Evolutionary conservation across 371 early-diverging fungal genomes (phyloP).

Genomic region (Massospora cicadina): DNA sequence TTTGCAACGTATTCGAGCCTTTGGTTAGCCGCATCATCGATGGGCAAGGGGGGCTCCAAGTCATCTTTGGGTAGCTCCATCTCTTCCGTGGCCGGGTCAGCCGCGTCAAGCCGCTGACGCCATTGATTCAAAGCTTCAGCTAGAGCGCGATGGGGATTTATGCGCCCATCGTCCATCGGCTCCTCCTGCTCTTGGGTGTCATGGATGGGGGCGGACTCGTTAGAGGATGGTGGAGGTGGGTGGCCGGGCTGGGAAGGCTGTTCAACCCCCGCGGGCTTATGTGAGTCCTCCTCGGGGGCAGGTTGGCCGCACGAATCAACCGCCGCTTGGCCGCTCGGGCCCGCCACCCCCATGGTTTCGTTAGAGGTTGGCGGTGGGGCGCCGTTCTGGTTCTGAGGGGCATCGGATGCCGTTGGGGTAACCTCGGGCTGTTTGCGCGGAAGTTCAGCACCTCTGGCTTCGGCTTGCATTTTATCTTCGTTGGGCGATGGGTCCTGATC

Average conservation of each 20-base stretch:
- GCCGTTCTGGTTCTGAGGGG: background rate
- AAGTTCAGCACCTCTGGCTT: slow-evolving; percentile 19
- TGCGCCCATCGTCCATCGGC: slow-evolving; percentile 15
- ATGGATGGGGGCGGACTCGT: slow-evolving; percentile 18
- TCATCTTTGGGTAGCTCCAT: slow-evolving; percentile 27
- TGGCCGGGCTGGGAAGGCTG: background rate
- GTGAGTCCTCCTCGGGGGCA: slow-evolving; percentile 17
- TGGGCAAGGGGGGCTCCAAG: slow-evolving; percentile 22
- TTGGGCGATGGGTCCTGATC: too few relatives aligned
- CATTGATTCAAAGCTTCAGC: slow-evolving; percentile 83
- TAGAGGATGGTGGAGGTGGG: slow-evolving; percentile 13
- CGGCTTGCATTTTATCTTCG: slow-evolving; percentile 8
- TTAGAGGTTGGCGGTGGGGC: background rate
- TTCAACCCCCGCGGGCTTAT: slow-evolving; percentile 14
- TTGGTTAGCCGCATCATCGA: slow-evolving; percentile 22
- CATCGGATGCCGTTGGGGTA: background rate
- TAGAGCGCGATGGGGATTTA: slow-evolving; percentile 59
- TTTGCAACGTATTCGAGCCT: slow-evolving; percentile 56
- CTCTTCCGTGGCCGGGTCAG: slow-evolving; percentile 19
- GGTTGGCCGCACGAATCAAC: slow-evolving; percentile 14
- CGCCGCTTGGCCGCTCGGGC: background rate
- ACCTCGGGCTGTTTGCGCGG: slow-evolving; percentile 4
- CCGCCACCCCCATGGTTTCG: background rate
- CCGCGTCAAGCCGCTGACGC: slow-evolving; percentile 57
- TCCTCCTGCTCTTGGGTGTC: slow-evolving; percentile 32